These are phyloP conservation scores for Liriodendron chinense DNA, from an alignment of 164 flowering plant species.

Conservation along the genomic window DNA sequence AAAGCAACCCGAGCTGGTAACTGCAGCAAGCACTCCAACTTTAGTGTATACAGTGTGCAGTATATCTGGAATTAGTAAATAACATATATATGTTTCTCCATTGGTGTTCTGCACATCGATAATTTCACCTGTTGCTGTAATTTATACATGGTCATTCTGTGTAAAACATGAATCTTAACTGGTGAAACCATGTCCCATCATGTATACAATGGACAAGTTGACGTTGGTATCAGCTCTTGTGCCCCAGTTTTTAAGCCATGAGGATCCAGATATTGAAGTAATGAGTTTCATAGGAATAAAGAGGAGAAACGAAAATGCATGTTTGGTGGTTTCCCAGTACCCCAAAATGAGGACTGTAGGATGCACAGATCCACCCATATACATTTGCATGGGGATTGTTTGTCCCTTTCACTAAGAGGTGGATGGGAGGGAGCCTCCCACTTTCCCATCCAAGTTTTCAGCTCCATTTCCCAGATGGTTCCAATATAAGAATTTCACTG, in stretches of 20 bases:
- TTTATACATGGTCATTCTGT: too few relatives aligned
- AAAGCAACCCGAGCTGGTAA: slow-evolving; percentile 82
- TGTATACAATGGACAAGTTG: background rate
- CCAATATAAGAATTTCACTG: background rate
- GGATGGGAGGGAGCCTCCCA: background rate
- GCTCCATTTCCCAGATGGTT: background rate
- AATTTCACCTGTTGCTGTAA: too few relatives aligned
- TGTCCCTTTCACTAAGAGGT: background rate
- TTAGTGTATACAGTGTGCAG: background rate
- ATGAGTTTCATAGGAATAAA: background rate
- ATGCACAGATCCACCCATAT: background rate
- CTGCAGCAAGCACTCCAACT: slow-evolving; percentile 36
- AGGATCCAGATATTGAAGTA: background rate
- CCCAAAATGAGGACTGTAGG: background rate
- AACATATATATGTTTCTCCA: background rate
- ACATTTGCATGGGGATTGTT: background rate
- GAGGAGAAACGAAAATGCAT: background rate
- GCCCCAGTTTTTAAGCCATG: background rate
- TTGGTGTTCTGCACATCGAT: too few relatives aligned
- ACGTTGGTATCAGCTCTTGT: background rate
- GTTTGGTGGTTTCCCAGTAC: background rate
- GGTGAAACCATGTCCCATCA: too few relatives aligned
- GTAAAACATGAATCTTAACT: too few relatives aligned
- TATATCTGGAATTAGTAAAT: background rate
- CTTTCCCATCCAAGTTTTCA: background rate